Evolutionary conservation across 176 grass and related monocot genomes (phyloP).

Genomic region (Thalia dealbata): DNA sequence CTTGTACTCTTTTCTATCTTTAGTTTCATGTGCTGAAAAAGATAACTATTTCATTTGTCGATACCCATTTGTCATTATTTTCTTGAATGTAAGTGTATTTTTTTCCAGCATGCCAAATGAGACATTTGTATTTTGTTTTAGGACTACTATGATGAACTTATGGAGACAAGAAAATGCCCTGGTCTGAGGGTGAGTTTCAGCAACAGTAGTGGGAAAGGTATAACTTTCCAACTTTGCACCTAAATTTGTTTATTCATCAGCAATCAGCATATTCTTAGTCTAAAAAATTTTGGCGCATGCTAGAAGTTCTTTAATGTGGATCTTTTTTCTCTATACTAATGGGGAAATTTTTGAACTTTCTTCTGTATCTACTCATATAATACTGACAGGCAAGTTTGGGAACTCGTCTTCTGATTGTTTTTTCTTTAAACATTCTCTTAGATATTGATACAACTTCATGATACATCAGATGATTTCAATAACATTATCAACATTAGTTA

Average conservation of each 20-base stretch:
- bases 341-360: too few species aligned
- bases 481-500: too few species aligned
- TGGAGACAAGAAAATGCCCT: constrained; percentile 41
- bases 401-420: too few species aligned
- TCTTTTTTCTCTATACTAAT: too few species aligned
- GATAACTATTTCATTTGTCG: background rate
- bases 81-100: background rate
- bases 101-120: background rate
- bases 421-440: too few species aligned
- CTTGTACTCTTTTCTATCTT: too few species aligned
- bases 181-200: constrained; percentile 47
- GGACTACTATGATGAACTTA: constrained; percentile 63
- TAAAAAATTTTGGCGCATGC: background rate
- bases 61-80: background rate
- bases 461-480: too few species aligned
- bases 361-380: too few species aligned
- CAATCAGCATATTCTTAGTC: background rate
- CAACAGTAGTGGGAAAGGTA: constrained; percentile 72
- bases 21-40: background rate
- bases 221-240: background rate
- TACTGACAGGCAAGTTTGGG: too few species aligned
- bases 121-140: constrained; percentile 18
- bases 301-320: background rate
- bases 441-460: too few species aligned
- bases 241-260: background rate